These are phyloP conservation scores for Melanopsichium pennsylvanicum DNA, from an alignment of 1,284 basidiomycete species.

Conservation along the genomic window DNA sequence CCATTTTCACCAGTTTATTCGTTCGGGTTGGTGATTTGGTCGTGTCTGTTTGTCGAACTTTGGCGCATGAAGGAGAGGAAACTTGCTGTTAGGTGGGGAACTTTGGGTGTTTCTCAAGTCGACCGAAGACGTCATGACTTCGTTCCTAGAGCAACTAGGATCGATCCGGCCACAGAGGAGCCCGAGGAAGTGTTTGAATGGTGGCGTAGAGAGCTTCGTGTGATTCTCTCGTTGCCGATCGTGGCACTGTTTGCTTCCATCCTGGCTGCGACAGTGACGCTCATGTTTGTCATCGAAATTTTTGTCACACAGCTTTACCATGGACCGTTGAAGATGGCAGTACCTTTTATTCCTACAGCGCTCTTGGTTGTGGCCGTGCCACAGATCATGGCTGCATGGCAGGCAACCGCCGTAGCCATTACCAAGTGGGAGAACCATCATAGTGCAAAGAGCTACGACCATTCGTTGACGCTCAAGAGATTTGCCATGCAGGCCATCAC, in stretches of 20 bases:
- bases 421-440: slow-evolving; percentile 80
- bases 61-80: slow-evolving; percentile 63
- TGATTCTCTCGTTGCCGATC: slow-evolving; percentile 79
- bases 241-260: slow-evolving; percentile 78
- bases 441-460: slow-evolving; percentile 78
- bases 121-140: slow-evolving; percentile 52
- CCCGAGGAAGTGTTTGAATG: slow-evolving; percentile 63
- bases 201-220: slow-evolving; percentile 71
- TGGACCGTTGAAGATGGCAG: slow-evolving; percentile 79
- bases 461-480: slow-evolving; percentile 86
- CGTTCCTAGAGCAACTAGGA: slow-evolving; percentile 36
- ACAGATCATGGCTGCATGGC: slow-evolving; percentile 80
- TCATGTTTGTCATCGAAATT: slow-evolving; percentile 67
- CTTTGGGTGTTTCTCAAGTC: slow-evolving; percentile 46
- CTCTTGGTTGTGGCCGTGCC: slow-evolving; percentile 85
- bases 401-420: slow-evolving; percentile 74
- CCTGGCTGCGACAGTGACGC: slow-evolving; percentile 70
- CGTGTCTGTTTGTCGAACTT: slow-evolving; percentile 56
- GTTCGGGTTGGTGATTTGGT: slow-evolving; percentile 56
- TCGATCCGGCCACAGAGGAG: slow-evolving; percentile 59
- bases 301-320: slow-evolving; percentile 70
- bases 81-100: slow-evolving; percentile 64
- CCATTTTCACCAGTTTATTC: slow-evolving; percentile 56
- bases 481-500: slow-evolving; percentile 88
- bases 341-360: slow-evolving; percentile 81